Conservation (phyloP, 106 monocot species). For the Allium fistulosum region DNA sequence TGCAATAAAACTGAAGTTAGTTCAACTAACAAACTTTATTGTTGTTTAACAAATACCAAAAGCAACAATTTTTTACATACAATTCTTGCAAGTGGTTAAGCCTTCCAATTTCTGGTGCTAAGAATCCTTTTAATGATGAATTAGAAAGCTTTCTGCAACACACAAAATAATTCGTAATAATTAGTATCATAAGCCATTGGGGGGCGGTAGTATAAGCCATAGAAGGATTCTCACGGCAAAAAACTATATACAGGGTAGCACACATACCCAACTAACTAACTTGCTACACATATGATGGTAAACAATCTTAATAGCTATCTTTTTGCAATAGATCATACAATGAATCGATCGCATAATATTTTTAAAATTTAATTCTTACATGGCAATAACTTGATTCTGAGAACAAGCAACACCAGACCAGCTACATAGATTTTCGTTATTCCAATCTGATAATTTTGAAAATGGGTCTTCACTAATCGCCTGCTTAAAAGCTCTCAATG, state of each 20-base stretch:
- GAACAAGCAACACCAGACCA: slow-evolving; percentile 79
- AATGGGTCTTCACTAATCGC: slow-evolving; percentile 65
- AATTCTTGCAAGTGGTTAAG: slow-evolving; percentile 60
- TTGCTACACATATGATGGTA: not conserved
- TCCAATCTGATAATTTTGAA: slow-evolving; percentile 68
- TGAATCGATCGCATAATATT: no score
- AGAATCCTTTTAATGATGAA: slow-evolving; percentile 80
- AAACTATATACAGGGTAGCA: not conserved
- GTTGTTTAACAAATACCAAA: not conserved
- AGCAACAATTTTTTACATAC: slow-evolving; percentile 24
- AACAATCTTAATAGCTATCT: not conserved
- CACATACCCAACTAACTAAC: not conserved
- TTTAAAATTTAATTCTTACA: slow-evolving; percentile 34
- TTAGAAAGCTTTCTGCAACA: slow-evolving; percentile 64
- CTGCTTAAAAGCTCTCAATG: slow-evolving; percentile 52
- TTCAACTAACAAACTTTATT: not conserved
- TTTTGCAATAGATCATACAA: not conserved
- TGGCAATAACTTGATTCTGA: slow-evolving; percentile 41
- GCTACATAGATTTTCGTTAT: slow-evolving; percentile 41
- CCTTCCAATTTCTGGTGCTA: slow-evolving; percentile 50
- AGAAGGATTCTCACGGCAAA: not conserved
- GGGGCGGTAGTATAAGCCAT: no score
- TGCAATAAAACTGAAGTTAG: not conserved
- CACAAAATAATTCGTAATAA: not conserved
- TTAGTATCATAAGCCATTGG: not conserved